Percentiles rank a stretch among this genome's conserved stretches.
Evolutionary conservation across 371 early-diverging fungal genomes (phyloP).

Genomic region (Conidiobolus incongruus): DNA sequence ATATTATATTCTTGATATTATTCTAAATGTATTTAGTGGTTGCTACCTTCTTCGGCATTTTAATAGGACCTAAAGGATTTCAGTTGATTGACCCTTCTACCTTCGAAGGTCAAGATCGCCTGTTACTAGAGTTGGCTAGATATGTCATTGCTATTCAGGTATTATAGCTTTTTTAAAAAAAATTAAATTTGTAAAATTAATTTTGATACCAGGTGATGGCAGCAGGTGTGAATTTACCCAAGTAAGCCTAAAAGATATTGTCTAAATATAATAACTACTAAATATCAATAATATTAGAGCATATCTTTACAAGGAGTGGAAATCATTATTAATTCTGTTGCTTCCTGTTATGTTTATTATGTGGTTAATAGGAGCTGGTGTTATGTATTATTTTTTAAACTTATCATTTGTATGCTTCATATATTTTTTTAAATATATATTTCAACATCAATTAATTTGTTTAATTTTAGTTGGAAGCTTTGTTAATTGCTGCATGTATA

Average conservation of each 20-base stretch:
- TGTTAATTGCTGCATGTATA: slow-evolving; percentile 68
- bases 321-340: slow-evolving; percentile 48
- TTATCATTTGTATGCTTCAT: slow-evolving; percentile 26
- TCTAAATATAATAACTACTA: neutral
- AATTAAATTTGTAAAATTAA: neutral
- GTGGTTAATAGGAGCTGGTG: slow-evolving; percentile 60
- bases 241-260: slow-evolving; percentile 13
- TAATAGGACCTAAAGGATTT: slow-evolving; percentile 48
- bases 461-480: slow-evolving; percentile 24
- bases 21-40: slow-evolving; percentile 23
- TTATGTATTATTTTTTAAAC: slow-evolving; percentile 37
- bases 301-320: slow-evolving; percentile 33
- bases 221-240: slow-evolving; percentile 58
- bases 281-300: slow-evolving; percentile 15
- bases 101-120: slow-evolving; percentile 17
- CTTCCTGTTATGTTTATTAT: slow-evolving; percentile 66
- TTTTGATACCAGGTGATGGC: slow-evolving; percentile 40
- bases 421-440: neutral
- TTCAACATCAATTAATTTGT: neutral
- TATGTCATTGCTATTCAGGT: slow-evolving; percentile 60
- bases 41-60: slow-evolving; percentile 67
- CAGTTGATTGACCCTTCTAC: slow-evolving; percentile 30
- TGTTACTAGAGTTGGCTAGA: slow-evolving; percentile 46
- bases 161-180: slow-evolving; percentile 1
- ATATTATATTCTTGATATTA: neutral